A percentile compares a stretch with the other conserved stretches of the same genome.
These are phyloP conservation scores for Fistulinella prunicolor DNA, from an alignment of 768 basidiomycete genomes.

Conservation along the genomic window DNA sequence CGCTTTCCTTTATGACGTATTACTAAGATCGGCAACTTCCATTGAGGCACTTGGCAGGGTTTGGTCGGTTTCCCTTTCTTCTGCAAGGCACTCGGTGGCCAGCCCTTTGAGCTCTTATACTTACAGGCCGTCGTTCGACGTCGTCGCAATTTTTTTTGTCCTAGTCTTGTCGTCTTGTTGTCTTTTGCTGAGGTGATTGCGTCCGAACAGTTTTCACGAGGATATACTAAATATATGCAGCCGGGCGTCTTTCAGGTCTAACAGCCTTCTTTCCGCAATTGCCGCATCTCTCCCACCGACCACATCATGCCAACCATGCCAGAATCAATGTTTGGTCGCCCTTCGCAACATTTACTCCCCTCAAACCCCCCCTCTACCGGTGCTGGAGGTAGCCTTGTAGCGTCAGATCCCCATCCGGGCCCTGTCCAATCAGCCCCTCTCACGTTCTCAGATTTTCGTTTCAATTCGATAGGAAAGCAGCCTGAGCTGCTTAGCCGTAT, in stretches of 20 bases:
- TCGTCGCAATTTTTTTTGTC: neutral
- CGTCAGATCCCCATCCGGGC: conserved; percentile 2
- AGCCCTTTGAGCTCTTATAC: neutral
- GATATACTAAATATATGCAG: conserved; percentile 17
- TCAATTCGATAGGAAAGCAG: conserved; percentile 51
- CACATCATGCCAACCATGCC: conserved; percentile 17
- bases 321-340: conserved; percentile 30
- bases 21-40: conserved; percentile 13
- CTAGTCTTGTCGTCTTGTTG: neutral
- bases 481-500: conserved; percentile 54
- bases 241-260: conserved; percentile 5
- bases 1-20: too few species aligned
- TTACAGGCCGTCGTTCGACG: neutral
- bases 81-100: too few species aligned
- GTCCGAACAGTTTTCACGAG: neutral
- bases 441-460: conserved; percentile 44
- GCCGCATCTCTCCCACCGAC: conserved; percentile 13
- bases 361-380: neutral
- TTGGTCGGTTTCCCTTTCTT: too few species aligned
- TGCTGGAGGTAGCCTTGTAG: neutral
- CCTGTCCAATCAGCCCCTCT: conserved; percentile 13
- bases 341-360: conserved; percentile 25
- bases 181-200: conserved; percentile 13
- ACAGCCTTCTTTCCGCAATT: conserved; percentile 8
- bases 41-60: too few species aligned